Evolutionary conservation across 805 yeast species (phyloP).

Genomic region (Pichia cabralensis): DNA sequence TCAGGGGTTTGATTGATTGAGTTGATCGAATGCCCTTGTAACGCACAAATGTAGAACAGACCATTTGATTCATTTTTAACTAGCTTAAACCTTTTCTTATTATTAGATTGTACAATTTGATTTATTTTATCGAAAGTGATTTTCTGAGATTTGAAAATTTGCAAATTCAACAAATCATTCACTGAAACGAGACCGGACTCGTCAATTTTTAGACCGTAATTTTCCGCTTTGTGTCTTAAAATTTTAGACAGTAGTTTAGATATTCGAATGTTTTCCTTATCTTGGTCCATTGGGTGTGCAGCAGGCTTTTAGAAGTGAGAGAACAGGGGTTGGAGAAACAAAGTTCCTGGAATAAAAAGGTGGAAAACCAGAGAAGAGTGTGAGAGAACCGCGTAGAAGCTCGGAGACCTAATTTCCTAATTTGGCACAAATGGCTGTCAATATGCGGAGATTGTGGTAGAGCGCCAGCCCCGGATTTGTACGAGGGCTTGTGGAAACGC

Average conservation of each 20-base stretch:
- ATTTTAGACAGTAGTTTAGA: constrained; percentile 71
- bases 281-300: too few relatives aligned
- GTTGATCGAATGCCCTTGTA: constrained; percentile 80
- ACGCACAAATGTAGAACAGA: constrained; percentile 55
- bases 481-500: too few relatives aligned
- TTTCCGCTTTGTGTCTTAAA: constrained; percentile 76
- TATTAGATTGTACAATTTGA: constrained; percentile 52
- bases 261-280: constrained; percentile 26
- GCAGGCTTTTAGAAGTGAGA: too few relatives aligned
- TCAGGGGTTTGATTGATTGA: constrained; percentile 30
- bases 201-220: constrained; percentile 58
- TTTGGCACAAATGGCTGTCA: too few relatives aligned
- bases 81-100: constrained; percentile 56
- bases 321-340: too few relatives aligned
- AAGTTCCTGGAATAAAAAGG: too few relatives aligned
- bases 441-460: too few relatives aligned
- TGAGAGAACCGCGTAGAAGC: too few relatives aligned
- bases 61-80: neutral
- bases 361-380: too few relatives aligned
- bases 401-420: too few relatives aligned
- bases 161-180: constrained; percentile 41
- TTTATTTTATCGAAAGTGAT: constrained; percentile 49
- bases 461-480: too few relatives aligned
- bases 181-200: constrained; percentile 56
- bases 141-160: constrained; percentile 45